These are phyloP conservation scores for Paramecium sonneborni DNA, from an alignment of 73 alveolate species.

Conservation along the genomic window DNA sequence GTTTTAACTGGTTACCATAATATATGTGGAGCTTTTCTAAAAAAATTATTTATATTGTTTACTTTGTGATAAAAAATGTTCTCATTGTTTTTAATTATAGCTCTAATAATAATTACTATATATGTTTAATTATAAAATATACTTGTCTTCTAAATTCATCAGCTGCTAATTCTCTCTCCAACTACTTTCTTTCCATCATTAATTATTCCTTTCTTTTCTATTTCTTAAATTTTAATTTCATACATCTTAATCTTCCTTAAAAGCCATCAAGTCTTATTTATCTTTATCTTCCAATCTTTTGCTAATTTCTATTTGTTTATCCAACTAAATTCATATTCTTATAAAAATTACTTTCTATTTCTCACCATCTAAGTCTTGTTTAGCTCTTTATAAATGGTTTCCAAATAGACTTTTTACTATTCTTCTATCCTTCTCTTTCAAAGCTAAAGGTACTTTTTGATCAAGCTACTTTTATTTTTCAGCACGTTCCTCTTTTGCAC, in stretches of 20 bases:
- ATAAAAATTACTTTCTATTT: neutral
- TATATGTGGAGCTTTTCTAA: slow-evolving; percentile 1
- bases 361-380: neutral
- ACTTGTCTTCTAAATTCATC: slow-evolving; percentile 41
- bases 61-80: slow-evolving; percentile 19
- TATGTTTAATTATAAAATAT: neutral
- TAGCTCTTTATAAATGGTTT: slow-evolving; percentile 39
- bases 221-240: neutral
- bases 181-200: neutral
- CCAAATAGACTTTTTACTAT: neutral
- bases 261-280: neutral
- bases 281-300: slow-evolving; percentile 28
- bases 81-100: slow-evolving; percentile 2
- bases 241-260: slow-evolving; percentile 22
- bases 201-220: neutral
- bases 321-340: neutral
- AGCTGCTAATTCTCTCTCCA: slow-evolving; percentile 28
- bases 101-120: neutral
- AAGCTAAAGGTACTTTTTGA: slow-evolving; percentile 17
- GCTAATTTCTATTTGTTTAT: slow-evolving; percentile 9
- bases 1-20: slow-evolving; percentile 38
- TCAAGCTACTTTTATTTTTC: slow-evolving; percentile 57
- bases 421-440: neutral
- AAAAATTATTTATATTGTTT: neutral
- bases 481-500: slow-evolving; percentile 24